Base-by-base conservation (phyloP, 805 yeast species). In the Suhomyces pyralidae region DNA sequence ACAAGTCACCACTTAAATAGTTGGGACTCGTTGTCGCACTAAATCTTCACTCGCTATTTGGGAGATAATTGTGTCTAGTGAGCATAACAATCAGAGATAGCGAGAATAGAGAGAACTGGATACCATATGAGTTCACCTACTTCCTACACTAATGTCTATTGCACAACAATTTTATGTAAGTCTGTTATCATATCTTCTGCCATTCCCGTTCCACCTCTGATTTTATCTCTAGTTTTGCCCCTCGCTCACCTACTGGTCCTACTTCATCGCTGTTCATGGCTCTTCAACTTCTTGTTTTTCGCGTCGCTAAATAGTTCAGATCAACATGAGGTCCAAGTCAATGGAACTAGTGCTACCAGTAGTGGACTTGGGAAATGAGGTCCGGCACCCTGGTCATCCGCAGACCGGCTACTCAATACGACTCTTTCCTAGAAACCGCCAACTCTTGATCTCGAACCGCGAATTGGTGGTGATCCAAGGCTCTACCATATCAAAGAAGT, bases 391-490 rank as follows among this genome's bases (percentile, higher is more conserved):
- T 1, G 60, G 58, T 42, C 54, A 61, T 7, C 14, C 42, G 10
- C n/a, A 45, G 14, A 28, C 54, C 9, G 60, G 57, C 10, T 59
- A 58, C 45, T 50, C 54, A 22, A 60, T 64, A 20, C 57, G 57
- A n/a, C 50, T 60, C 7, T 53, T 57, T 28, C 58, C 61, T 3
- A 48, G 61, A 22, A 65, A 69, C 48, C 73, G 69, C 46, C 78
- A 63, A 60, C 69, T 74, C 45, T 68, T 70, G 44, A 61, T 73
- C 8, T 59, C 62, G 55, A 68, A 58, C 49, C 69, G 66, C 54
- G 77, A 74, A 48, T 83, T 80, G 15, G 79, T 85, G 73, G 68
- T 78, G 44, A 69, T 74, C 49, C 86, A 86, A 10, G 80, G 79
- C 3, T 56, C 69, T 9, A 58, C 76, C 5, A 62, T 83, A 9